Evolutionary conservation across 768 basidiomycete genomes (phyloP).

Genomic region (Panus rudis): DNA sequence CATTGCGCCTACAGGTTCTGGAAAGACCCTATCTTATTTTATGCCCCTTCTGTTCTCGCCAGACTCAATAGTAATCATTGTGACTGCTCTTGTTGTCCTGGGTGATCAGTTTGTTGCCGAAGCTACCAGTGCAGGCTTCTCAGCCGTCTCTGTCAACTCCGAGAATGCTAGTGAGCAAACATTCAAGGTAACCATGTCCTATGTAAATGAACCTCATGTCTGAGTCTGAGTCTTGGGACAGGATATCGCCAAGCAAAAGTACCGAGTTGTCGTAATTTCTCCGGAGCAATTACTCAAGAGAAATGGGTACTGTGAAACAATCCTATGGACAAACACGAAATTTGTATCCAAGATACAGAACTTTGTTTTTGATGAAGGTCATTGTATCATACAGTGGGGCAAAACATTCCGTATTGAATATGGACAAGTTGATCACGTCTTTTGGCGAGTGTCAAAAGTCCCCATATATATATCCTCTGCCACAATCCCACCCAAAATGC

Average conservation of each 20-base stretch:
- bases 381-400: conserved; percentile 27
- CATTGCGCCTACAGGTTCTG: too few relatives aligned
- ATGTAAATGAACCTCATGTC: neutral
- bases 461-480: neutral
- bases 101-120: conserved; percentile 21
- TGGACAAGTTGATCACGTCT: neutral
- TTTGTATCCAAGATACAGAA: conserved; percentile 21
- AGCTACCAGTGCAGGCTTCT: conserved; percentile 12
- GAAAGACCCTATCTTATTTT: too few relatives aligned
- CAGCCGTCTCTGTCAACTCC: conserved; percentile 13
- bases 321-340: conserved; percentile 15
- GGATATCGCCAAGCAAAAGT: conserved; percentile 21
- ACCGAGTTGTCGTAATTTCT: conserved; percentile 22
- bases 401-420: neutral
- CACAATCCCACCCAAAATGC: neutral
- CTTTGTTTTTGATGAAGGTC: conserved; percentile 32
- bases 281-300: conserved; percentile 21
- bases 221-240: conserved; percentile 5
- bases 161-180: conserved; percentile 7
- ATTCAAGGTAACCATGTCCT: conserved; percentile 12
- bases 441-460: neutral
- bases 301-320: conserved; percentile 14
- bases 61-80: conserved; percentile 19
- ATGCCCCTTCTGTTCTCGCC: too few relatives aligned
- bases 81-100: conserved; percentile 26